Percentiles rank a stretch among this genome's conserved stretches.
Evolutionary conservation across 805 yeast species (phyloP).

Genomic region (Starmera caribaea): DNA sequence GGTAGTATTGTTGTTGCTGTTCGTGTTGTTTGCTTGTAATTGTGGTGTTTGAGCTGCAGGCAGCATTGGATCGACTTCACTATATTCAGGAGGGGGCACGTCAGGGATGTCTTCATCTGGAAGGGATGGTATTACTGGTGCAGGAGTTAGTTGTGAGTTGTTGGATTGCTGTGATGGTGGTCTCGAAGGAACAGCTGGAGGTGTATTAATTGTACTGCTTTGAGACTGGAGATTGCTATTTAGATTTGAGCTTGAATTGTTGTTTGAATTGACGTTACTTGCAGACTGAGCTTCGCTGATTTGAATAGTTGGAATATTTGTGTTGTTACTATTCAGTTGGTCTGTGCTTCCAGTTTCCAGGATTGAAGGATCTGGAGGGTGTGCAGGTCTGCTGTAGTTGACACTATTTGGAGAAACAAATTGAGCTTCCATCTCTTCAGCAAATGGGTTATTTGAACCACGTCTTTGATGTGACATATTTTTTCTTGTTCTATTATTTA

Average conservation of each 20-base stretch:
- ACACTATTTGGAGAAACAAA: not conserved
- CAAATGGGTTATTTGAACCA: constrained; percentile 6
- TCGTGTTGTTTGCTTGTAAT: constrained; percentile 1
- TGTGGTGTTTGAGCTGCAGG: constrained; percentile 1
- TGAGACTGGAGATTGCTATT: no score
- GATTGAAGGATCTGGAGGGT: not conserved
- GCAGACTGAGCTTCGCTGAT: no score
- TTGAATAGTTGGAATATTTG: not conserved
- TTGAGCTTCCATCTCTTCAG: constrained; percentile 3
- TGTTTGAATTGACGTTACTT: no score
- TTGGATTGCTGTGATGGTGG: no score
- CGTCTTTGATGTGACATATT: no score
- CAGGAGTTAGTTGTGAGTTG: no score
- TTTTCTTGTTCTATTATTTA: no score
- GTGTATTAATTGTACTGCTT: no score
- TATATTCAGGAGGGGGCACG: constrained; percentile 29
- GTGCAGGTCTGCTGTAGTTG: not conserved
- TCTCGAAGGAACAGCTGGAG: no score
- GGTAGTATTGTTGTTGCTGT: not conserved
- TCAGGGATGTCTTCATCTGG: constrained; percentile 5
- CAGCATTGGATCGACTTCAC: constrained; percentile 20
- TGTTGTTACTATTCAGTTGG: not conserved
- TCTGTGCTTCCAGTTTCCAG: not conserved
- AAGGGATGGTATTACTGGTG: not conserved
- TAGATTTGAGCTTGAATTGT: no score